These are phyloP conservation scores for Rhizophora mangle DNA, from an alignment of 345 rosid genomes.

Conservation along the genomic window DNA sequence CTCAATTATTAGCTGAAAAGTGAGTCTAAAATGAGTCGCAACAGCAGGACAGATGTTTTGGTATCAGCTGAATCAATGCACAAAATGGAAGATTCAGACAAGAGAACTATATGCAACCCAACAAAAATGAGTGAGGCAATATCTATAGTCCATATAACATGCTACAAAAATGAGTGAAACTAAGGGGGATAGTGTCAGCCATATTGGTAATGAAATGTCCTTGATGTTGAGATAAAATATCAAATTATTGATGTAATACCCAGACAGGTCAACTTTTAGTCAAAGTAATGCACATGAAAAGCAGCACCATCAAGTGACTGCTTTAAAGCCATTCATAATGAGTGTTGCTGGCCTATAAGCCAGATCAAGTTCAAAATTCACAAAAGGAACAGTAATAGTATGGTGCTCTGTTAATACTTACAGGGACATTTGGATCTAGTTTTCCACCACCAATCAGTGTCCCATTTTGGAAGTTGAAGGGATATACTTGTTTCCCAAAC, in stretches of 20 bases:
- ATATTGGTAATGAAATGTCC: not conserved
- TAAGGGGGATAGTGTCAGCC: not conserved
- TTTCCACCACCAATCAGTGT: conserved; percentile 70
- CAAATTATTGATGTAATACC: not conserved
- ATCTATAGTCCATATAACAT: not conserved
- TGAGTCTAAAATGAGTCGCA: not conserved
- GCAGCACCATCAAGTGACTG: not conserved
- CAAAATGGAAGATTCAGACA: not conserved
- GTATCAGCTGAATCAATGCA: no score
- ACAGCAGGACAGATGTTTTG: no score
- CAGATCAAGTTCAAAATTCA: not conserved
- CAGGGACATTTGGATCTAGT: conserved; percentile 58
- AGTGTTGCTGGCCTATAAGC: no score
- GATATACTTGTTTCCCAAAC: conserved; percentile 75
- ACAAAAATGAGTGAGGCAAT: not conserved
- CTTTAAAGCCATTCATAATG: not conserved
- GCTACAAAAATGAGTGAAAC: not conserved
- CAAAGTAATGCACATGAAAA: conserved; percentile 5
- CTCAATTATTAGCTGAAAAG: conserved; percentile 15
- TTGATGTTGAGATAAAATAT: not conserved
- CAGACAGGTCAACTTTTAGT: not conserved
- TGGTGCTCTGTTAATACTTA: conserved; percentile 26
- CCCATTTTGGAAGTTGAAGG: conserved; percentile 75
- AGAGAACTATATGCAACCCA: not conserved
- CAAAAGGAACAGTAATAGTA: not conserved